Percentiles rank a stretch among this genome's conserved stretches.
Evolutionary conservation across 1,284 basidiomycete genomes (phyloP).

Genomic region (Trichosporon faecale): DNA sequence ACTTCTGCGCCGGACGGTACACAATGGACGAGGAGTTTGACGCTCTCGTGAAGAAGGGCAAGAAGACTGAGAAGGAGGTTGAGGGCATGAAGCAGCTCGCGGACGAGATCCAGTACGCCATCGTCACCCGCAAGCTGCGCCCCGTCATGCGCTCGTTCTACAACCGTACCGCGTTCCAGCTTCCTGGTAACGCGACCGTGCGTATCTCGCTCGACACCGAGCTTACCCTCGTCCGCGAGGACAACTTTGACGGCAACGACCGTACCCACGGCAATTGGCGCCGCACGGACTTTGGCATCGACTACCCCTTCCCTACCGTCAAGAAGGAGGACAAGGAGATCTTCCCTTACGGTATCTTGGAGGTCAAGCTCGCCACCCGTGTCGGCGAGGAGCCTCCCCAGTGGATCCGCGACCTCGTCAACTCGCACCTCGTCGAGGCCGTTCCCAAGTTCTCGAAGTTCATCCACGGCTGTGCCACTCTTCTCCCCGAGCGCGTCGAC

Average conservation of each 20-base stretch:
- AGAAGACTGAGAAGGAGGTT: conserved; percentile 90
- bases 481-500: conserved; percentile 89
- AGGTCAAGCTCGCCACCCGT: conserved; percentile 97
- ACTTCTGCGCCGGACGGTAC: conserved; percentile 83
- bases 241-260: conserved; percentile 85
- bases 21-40: conserved; percentile 95
- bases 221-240: conserved; percentile 88
- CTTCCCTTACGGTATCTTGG: conserved; percentile 90
- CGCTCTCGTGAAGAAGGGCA: conserved; percentile 81
- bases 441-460: conserved; percentile 85
- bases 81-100: conserved; percentile 95
- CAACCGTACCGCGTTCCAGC: conserved; percentile 97
- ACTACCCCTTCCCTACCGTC: conserved; percentile 82
- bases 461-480: conserved; percentile 93
- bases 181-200: conserved; percentile 95
- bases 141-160: conserved; percentile 99
- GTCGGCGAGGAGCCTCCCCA: conserved; percentile 91
- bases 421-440: conserved; percentile 88
- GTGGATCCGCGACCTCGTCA: conserved; percentile 94
- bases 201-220: conserved; percentile 98
- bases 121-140: conserved; percentile 75
- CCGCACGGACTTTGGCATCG: conserved; percentile 87
- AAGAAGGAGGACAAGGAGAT: conserved; percentile 77
- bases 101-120: conserved; percentile 89
- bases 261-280: conserved; percentile 90